phyloP scores from a whole-genome alignment of 2,329 filamentous ascomycete genomes.

The Bipolaris oryzae region DNA sequence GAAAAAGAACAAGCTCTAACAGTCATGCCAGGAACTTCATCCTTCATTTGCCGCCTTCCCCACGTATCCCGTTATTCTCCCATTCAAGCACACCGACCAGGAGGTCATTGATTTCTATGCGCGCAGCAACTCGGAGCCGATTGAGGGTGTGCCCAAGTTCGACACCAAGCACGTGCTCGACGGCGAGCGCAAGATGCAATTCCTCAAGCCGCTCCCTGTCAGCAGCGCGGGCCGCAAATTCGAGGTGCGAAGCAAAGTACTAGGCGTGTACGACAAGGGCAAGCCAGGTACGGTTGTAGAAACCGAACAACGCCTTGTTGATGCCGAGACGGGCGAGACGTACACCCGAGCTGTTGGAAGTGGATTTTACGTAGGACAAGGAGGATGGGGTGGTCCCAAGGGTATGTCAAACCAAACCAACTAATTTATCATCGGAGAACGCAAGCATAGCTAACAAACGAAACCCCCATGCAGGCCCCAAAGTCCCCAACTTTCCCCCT shows the following conservation, averaged over 20 bases:
- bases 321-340: conserved; percentile 69
- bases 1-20: conserved; percentile 7
- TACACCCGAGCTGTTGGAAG: conserved; percentile 73
- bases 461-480: conserved; percentile 56
- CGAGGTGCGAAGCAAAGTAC: conserved; percentile 75
- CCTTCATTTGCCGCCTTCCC: conserved; percentile 87
- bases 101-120: conserved; percentile 88
- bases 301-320: conserved; percentile 77
- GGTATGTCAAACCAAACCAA: conserved; percentile 55
- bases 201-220: conserved; percentile 76
- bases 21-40: conserved; percentile 73
- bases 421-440: too few relatives aligned
- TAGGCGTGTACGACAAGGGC: conserved; percentile 91
- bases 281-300: conserved; percentile 82
- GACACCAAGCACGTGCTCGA: conserved; percentile 78
- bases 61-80: conserved; percentile 82
- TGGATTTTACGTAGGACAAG: conserved; percentile 80
- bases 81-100: conserved; percentile 77
- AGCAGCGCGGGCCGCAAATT: conserved; percentile 74
- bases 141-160: conserved; percentile 77
- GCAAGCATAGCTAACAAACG: neutral
- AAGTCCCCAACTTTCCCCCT: conserved; percentile 77
- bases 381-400: conserved; percentile 88
- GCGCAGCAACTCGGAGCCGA: conserved; percentile 66
- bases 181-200: conserved; percentile 79